These are phyloP conservation scores for Pseudogymnoascus sp. DNA, from an alignment of 2,329 filamentous ascomycete species.

Conservation along the genomic window DNA sequence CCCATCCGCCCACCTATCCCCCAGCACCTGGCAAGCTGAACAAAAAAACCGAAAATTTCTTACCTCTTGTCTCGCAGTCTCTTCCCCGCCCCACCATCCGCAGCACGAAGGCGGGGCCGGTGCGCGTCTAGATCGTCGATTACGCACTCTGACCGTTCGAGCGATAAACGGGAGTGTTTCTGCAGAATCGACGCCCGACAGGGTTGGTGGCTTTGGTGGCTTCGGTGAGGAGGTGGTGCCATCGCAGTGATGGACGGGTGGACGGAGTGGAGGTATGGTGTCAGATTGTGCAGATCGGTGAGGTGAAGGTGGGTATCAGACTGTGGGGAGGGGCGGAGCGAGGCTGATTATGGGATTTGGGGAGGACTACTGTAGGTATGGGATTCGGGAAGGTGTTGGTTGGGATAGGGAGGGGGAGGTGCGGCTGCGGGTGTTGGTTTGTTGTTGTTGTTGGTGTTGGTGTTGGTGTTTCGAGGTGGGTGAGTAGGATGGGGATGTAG, in stretches of 20 bases:
- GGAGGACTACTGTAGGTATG: neutral
- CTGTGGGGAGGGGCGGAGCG: neutral
- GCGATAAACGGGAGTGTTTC: neutral
- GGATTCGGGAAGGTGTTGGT: neutral
- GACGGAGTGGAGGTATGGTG: neutral
- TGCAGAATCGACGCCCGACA: neutral
- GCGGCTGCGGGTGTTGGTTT: neutral
- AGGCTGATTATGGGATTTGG: slow-evolving; percentile 2
- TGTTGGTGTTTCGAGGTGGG: slow-evolving; percentile 1
- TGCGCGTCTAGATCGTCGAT: neutral
- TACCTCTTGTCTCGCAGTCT: neutral
- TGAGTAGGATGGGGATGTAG: neutral
- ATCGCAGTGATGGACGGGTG: neutral
- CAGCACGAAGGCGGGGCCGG: neutral
- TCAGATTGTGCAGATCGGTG: neutral
- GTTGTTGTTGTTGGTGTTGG: slow-evolving; percentile 5
- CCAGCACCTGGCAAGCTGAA: neutral
- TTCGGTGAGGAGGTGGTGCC: neutral
- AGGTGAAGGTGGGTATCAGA: neutral
- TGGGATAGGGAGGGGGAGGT: neutral
- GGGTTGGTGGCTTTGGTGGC: neutral
- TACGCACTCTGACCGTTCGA: slow-evolving; percentile 1
- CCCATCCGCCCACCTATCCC: neutral
- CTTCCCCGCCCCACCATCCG: neutral
- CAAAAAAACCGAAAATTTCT: neutral